Base-by-base conservation (phyloP, 1,284 basidiomycete genomes). In the Ceratobasidium sp. region DNA sequence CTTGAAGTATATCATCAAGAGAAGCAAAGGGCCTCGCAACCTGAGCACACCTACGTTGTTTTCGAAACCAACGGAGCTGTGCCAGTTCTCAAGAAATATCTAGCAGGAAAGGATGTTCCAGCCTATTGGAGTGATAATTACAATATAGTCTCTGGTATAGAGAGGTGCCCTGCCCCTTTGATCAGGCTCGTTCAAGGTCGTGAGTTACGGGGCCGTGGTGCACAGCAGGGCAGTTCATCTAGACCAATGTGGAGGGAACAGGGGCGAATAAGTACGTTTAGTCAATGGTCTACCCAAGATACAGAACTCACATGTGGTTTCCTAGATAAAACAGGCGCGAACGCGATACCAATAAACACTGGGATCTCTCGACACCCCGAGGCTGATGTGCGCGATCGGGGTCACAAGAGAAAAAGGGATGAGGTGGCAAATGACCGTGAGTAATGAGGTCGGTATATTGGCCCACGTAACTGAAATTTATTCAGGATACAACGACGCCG, bases 71-170 rank as follows among this genome's bases (percentile, higher is more conserved):
- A 59, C 15, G 56, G 48, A 19, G 67, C 54, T 2, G 17, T 71
- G 45, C 24, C 67, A 14, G 57, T 47, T 24, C 41, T 69, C 44
- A 69, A 69, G 53, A n/a, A 57, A 59, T 56, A 57, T 41, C 31
- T n/a, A 53, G 19, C 17, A 11, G 45, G 36, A n/a, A 57, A 69
- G 45, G 47, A 36, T 1, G 27, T 53, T 22, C 14, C 24, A 1
- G 66, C 19, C 17, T 69, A 44, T 24, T 69, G 66, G 66, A 69
- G 57, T 11, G 51, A 69, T 4, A 57, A 51, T 9, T 69, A 53
- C 44, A 47, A 33, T 9, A 48, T 57, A 17, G 53, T 57, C 1
- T 45, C 36, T 27, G 53, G 66, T 9, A 59, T 57, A 27, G 6
- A 41, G 41, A 47, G 31, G 17, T 53, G 51, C 19, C 54, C 66